Evolutionary conservation across 148 eudicot genomes (phyloP).

Genomic region (Fallopia convolvulus): DNA sequence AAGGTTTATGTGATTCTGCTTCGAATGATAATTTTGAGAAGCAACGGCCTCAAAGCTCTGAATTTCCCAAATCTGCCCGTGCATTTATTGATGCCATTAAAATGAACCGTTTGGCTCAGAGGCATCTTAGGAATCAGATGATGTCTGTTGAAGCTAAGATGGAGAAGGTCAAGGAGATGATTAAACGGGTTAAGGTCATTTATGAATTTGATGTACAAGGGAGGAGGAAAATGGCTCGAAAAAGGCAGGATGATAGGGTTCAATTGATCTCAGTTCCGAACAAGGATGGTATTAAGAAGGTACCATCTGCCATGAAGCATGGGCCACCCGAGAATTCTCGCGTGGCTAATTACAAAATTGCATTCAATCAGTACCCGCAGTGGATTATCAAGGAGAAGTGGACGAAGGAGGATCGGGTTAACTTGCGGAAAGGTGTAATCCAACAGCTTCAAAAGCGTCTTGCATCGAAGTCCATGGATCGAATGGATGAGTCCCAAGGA

Average conservation of each 20-base stretch:
- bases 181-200: slow-evolving; percentile 47
- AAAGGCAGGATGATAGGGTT: slow-evolving; percentile 64
- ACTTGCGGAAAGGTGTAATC: slow-evolving; percentile 64
- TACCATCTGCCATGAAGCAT: slow-evolving; percentile 28
- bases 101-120: slow-evolving; percentile 82
- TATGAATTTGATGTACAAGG: slow-evolving; percentile 56
- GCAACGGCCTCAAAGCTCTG: slow-evolving; percentile 14
- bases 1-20: slow-evolving; percentile 7
- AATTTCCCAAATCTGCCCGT: slow-evolving; percentile 55
- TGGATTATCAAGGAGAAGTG: slow-evolving; percentile 49
- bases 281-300: slow-evolving; percentile 23
- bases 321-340: slow-evolving; percentile 80
- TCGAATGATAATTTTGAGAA: slow-evolving; percentile 10
- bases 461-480: slow-evolving; percentile 39
- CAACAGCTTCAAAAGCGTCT: slow-evolving; percentile 63
- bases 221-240: slow-evolving; percentile 55
- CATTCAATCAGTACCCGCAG: slow-evolving; percentile 41
- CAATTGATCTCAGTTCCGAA: slow-evolving; percentile 58
- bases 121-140: slow-evolving; percentile 58
- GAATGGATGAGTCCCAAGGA: slow-evolving; percentile 20
- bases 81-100: slow-evolving; percentile 78
- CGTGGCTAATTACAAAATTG: slow-evolving; percentile 49
- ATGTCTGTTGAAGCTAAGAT: slow-evolving; percentile 58
- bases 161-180: slow-evolving; percentile 55
- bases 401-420: slow-evolving; percentile 49